A percentile compares a stretch with the other conserved stretches of the same genome.
phyloP scores from a whole-genome alignment of 2,329 filamentous ascomycete species.

The Talaromyces marneffei region DNA sequence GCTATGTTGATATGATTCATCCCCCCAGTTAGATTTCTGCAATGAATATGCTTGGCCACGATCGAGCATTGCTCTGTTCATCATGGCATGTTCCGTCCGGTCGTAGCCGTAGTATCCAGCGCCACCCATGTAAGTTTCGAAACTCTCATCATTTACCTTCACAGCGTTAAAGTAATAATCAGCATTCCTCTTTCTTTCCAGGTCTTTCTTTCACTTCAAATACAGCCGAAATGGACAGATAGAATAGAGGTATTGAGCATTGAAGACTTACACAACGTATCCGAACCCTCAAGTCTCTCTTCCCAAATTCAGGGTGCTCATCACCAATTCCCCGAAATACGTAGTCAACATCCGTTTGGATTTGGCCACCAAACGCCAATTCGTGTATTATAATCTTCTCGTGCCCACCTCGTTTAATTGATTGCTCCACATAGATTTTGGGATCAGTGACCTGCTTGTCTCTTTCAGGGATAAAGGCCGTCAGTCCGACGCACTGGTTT shows the following conservation, averaged over 20 bases:
- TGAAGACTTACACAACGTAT: slow-evolving; percentile 15
- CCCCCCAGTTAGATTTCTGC: neutral
- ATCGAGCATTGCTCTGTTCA: neutral
- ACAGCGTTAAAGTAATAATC: neutral
- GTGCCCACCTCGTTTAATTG: slow-evolving; percentile 3
- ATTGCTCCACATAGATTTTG: slow-evolving; percentile 18
- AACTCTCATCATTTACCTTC: neutral
- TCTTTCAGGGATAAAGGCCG: neutral
- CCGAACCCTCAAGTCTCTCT: slow-evolving; percentile 17
- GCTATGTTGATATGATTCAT: neutral
- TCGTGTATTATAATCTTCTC: slow-evolving; percentile 17
- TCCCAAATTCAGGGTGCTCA: slow-evolving; percentile 15
- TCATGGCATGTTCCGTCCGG: neutral
- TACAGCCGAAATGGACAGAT: neutral
- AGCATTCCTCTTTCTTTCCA: neutral
- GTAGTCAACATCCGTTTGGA: slow-evolving; percentile 17
- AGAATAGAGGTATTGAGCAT: neutral
- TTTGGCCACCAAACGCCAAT: slow-evolving; percentile 13
- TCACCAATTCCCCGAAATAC: slow-evolving; percentile 17
- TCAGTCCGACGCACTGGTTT: neutral
- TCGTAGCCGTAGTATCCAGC: slow-evolving; percentile 19
- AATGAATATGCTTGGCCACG: neutral
- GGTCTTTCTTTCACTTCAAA: neutral
- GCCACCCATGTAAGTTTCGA: slow-evolving; percentile 2
- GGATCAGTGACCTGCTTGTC: slow-evolving; percentile 12